phyloP scores from a whole-genome alignment of 1,284 basidiomycete genomes.

The Irpex lacteus region DNA sequence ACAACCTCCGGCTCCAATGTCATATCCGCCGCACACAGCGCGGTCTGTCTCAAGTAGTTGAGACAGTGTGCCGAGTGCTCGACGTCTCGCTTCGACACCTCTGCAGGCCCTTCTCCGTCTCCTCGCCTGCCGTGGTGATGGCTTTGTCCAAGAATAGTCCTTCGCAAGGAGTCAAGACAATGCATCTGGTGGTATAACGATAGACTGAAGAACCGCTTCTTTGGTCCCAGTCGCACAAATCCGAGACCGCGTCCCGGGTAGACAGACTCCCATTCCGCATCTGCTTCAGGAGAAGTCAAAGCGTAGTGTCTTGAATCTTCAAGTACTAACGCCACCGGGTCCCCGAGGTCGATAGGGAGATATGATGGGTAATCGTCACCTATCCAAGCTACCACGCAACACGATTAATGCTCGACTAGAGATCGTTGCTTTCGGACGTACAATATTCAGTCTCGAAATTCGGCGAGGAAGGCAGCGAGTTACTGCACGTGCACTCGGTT shows the following conservation, averaged over 20 bases:
- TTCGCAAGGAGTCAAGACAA: conserved; percentile 32
- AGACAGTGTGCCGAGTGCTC: conserved; percentile 27
- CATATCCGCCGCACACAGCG: conserved; percentile 34
- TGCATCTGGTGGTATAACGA: conserved; percentile 39
- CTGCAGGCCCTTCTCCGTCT: neutral
- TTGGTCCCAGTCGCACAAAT: conserved; percentile 30
- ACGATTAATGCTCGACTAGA: neutral
- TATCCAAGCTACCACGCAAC: conserved; percentile 15
- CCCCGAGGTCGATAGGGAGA: conserved; percentile 19
- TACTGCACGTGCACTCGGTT: conserved; percentile 2
- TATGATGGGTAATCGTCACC: conserved; percentile 18
- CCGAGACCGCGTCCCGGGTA: conserved; percentile 25
- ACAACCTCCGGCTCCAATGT: conserved; percentile 33
- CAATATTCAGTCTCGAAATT: conserved; percentile 16
- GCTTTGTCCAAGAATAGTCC: conserved; percentile 24
- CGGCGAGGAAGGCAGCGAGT: neutral
- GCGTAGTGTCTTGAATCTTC: conserved; percentile 25
- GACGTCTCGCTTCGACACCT: conserved; percentile 3
- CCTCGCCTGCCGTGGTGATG: conserved; percentile 7
- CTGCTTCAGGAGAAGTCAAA: conserved; percentile 20
- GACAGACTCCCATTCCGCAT: conserved; percentile 28
- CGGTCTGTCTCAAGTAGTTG: conserved; percentile 32
- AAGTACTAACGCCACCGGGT: conserved; percentile 19
- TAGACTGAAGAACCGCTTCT: conserved; percentile 28
- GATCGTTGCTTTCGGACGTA: conserved; percentile 5